Base-by-base conservation (phyloP, 177 flowering plant genomes). In the Vitis hybrid region DNA sequence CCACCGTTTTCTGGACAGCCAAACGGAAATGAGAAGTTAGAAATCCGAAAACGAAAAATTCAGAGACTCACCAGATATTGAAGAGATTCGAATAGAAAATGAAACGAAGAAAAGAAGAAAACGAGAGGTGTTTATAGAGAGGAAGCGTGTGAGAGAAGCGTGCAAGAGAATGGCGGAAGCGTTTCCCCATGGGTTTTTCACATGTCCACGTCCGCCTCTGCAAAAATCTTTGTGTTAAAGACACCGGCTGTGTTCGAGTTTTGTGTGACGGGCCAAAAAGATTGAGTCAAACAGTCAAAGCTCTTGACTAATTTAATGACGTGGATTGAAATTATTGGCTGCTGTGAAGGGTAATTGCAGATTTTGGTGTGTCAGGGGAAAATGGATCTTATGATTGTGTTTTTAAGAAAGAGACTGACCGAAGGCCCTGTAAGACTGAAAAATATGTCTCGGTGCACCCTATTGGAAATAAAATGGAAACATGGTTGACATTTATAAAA, bases 141-240 rank as follows among this genome's bases (percentile, higher is more conserved):
- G 77, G 56, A 35, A 62, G 81, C 61, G 80, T 70, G 88, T 70
- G 93, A 74, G 64, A 61, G 83, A 78, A 78, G 86, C 93, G 89
- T 86, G 91, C 16, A 61, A 48, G 78, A 68, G 64, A 60, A 70
- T 35, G 87, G 63, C 62, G 51, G 72, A 56, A 67, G 67, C 75
- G 83, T 66, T 76, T 58, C 64, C 74, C 81, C 87, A 76, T 77
- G 87, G 72, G 89, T 67, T 71, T 60, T 40, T 30, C 93, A 68
- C 89, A 71, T 62, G 92, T 80, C 85, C 46, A 73, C 85, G 71
- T 81, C 82, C 64, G 72, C 66, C 71, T n/a, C 69, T 62, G 60
- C 80, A 79, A 85, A 84, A 80, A 76, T 78, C 81, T 78, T 35
- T 6, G 46, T 35, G 46, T 35, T 35, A 35, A 4, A 35, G 7